Conservation (phyloP, 2,329 filamentous ascomycete genomes). For the Sporothrix phasma region DNA sequence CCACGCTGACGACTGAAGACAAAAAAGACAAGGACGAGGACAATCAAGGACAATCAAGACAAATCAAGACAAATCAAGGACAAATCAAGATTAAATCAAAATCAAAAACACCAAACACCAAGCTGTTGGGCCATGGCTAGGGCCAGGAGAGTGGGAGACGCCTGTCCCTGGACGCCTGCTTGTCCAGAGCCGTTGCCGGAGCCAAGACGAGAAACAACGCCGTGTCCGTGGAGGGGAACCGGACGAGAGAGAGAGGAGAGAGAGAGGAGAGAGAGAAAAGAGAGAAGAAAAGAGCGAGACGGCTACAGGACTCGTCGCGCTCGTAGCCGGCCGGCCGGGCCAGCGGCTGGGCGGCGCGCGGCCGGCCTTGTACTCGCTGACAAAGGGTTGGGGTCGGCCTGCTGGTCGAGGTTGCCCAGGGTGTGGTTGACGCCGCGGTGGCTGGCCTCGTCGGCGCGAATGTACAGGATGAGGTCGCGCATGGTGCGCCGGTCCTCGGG, state of each 20-base stretch:
- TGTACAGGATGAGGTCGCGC: slow-evolving; percentile 78
- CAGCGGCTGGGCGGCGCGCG: slow-evolving; percentile 54
- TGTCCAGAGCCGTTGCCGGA: neutral
- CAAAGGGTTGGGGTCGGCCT: slow-evolving; percentile 83
- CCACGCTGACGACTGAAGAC: neutral
- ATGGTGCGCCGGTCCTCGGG: slow-evolving; percentile 73
- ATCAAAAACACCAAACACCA: neutral
- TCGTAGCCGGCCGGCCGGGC: slow-evolving; percentile 68
- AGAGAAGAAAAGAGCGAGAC: neutral
- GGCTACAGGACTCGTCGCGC: slow-evolving; percentile 59
- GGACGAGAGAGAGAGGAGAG: too few relatives aligned
- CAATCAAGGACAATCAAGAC: too few relatives aligned
- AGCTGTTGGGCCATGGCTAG: too few relatives aligned
- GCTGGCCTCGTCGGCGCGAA: slow-evolving; percentile 67
- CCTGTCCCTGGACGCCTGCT: neutral
- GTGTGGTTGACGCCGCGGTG: slow-evolving; percentile 96
- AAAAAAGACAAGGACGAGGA: too few relatives aligned
- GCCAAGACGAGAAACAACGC: neutral
- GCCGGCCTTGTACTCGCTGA: slow-evolving; percentile 66
- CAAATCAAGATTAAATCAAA: neutral
- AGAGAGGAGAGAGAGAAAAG: too few relatives aligned
- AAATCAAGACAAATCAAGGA: too few relatives aligned
- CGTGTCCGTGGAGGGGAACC: too few relatives aligned
- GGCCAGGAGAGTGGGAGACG: slow-evolving; percentile 3
- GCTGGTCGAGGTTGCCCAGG: slow-evolving; percentile 75